phyloP scores from a whole-genome alignment of 2,329 filamentous ascomycete species.

The Penicillium psychrosexuale region DNA sequence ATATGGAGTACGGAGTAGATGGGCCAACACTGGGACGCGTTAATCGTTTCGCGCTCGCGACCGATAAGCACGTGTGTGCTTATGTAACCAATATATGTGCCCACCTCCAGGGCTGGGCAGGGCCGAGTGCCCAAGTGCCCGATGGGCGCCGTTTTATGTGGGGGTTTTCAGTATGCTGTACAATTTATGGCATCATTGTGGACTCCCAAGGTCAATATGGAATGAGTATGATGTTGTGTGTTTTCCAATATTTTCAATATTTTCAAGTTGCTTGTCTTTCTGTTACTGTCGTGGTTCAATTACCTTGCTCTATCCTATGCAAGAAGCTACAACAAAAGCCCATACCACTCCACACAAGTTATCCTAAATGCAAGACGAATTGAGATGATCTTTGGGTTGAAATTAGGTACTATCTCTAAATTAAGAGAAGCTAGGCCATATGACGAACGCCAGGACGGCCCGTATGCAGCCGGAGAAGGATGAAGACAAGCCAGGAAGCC shows the following conservation, averaged over 20 bases:
- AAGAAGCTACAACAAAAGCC: neutral
- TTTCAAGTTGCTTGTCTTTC: neutral
- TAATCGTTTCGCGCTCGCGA: slow-evolving; percentile 24
- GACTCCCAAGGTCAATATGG: neutral
- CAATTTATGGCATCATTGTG: neutral
- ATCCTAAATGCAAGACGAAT: neutral
- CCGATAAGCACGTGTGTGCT: slow-evolving; percentile 22
- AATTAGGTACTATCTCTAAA: slow-evolving; percentile 14
- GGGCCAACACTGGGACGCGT: slow-evolving; percentile 19
- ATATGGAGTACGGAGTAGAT: neutral
- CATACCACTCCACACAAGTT: neutral
- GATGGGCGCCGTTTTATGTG: neutral
- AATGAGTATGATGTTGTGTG: neutral
- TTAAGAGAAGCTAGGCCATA: slow-evolving; percentile 10
- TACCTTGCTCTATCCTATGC: neutral
- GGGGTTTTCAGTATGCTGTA: neutral
- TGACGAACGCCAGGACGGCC: slow-evolving; percentile 4
- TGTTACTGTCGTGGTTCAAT: neutral
- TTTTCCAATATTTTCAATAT: neutral
- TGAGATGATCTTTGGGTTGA: slow-evolving; percentile 3
- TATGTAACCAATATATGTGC: slow-evolving; percentile 8
- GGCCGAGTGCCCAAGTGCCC: neutral
- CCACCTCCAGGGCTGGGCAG: no score
- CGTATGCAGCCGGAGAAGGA: slow-evolving; percentile 14
- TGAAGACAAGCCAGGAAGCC: slow-evolving; percentile 5